Conservation (phyloP, 164 flowering plant genomes). For the Aristolochia contorta region DNA sequence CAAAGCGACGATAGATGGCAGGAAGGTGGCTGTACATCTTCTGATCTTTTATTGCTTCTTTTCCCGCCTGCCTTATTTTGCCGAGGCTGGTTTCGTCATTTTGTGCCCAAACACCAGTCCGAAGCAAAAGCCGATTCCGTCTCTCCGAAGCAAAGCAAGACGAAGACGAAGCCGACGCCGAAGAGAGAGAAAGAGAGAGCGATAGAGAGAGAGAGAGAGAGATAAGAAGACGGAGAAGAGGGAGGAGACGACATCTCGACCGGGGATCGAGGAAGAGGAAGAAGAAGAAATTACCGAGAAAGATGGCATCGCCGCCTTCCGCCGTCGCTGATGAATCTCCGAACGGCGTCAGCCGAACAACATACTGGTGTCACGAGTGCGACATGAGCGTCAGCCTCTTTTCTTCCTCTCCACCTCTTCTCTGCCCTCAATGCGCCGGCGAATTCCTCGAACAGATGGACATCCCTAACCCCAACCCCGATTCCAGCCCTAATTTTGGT, state of each 20-base stretch:
- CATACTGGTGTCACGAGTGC: slow-evolving; percentile 69
- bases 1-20: slow-evolving; percentile 78
- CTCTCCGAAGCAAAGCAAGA: neutral
- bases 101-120: neutral
- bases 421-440: slow-evolving; percentile 44
- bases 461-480: slow-evolving; percentile 8
- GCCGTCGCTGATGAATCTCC: neutral
- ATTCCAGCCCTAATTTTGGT: slow-evolving; percentile 9
- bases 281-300: neutral
- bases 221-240: neutral
- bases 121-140: neutral
- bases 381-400: slow-evolving; percentile 50
- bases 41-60: too few species aligned
- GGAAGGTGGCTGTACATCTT: too few species aligned
- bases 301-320: slow-evolving; percentile 7
- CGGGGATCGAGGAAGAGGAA: neutral
- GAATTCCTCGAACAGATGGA: slow-evolving; percentile 54
- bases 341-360: slow-evolving; percentile 2
- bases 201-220: neutral
- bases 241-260: neutral
- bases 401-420: slow-evolving; percentile 20
- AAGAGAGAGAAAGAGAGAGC: neutral
- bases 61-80: too few species aligned
- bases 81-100: neutral
- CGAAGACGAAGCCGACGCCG: neutral